Percentiles rank a stretch among this genome's conserved stretches.
These are phyloP conservation scores for Furcasterigmium sp. DNA, from an alignment of 2,329 filamentous ascomycete species.

Conservation along the genomic window DNA sequence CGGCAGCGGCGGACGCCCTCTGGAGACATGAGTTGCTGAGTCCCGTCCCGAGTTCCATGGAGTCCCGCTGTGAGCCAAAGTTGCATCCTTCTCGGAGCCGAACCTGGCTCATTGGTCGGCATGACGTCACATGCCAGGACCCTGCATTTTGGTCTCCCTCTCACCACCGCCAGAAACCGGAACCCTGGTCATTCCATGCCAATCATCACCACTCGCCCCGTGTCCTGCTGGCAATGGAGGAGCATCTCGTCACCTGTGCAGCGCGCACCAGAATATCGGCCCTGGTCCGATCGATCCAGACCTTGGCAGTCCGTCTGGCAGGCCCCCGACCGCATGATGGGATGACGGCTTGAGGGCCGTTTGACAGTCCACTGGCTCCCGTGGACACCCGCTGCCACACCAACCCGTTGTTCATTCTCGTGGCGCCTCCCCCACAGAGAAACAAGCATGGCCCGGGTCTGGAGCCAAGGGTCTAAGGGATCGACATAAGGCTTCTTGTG, in stretches of 20 bases:
- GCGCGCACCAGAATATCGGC: background rate
- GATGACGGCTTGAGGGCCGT: too few species aligned
- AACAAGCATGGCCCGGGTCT: background rate
- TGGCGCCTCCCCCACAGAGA: background rate
- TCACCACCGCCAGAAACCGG: background rate
- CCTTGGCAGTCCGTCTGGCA: background rate
- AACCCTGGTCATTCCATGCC: background rate
- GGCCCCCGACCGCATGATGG: background rate
- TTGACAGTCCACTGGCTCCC: too few species aligned
- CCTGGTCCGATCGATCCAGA: too few species aligned
- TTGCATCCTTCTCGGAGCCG: background rate
- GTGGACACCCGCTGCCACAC: too few species aligned
- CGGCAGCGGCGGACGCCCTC: too few species aligned
- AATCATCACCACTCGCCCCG: background rate
- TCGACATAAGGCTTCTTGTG: constrained; percentile 3
- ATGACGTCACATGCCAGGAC: constrained; percentile 3
- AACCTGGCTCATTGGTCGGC: background rate
- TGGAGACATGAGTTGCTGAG: too few species aligned
- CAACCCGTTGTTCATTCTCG: too few species aligned
- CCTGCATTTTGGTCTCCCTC: background rate
- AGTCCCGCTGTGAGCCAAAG: too few species aligned
- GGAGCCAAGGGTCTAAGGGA: constrained; percentile 1
- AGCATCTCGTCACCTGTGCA: too few species aligned
- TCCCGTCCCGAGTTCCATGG: too few species aligned
- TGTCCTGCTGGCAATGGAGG: background rate